These are phyloP conservation scores for Psilocybe subaeruginosa DNA, from an alignment of 768 basidiomycete species.

Conservation along the genomic window DNA sequence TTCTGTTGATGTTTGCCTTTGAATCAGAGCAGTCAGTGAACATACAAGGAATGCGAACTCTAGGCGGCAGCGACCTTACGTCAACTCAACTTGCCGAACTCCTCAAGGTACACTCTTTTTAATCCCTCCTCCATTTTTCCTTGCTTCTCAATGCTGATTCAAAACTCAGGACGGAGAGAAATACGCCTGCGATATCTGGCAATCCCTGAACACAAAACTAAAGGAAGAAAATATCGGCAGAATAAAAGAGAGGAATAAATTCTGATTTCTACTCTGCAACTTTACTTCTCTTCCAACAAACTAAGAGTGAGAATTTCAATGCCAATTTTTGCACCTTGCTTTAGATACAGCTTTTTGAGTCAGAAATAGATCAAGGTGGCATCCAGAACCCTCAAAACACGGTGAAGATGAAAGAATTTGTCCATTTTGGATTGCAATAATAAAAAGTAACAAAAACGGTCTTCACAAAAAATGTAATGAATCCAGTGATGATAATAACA, in stretches of 20 bases:
- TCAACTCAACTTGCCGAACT: constrained; percentile 50
- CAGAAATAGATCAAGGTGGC: no score
- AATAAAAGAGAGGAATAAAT: constrained; percentile 55
- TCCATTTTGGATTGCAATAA: no score
- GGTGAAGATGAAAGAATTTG: no score
- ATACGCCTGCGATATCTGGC: constrained; percentile 60
- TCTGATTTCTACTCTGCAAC: constrained; percentile 9
- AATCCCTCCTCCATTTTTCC: not conserved
- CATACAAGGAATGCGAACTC: constrained; percentile 65
- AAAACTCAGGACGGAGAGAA: constrained; percentile 60
- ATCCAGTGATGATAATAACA: not conserved
- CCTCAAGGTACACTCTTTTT: constrained; percentile 47
- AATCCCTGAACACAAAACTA: constrained; percentile 63
- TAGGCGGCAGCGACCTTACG: constrained; percentile 65
- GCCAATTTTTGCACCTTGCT: not conserved
- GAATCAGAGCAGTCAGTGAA: constrained; percentile 27
- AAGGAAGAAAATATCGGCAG: constrained; percentile 67
- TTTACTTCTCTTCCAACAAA: not conserved
- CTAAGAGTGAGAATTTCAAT: not conserved
- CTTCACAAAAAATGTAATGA: not conserved
- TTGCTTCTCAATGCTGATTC: not conserved
- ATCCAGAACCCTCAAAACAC: no score
- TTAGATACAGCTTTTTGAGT: no score
- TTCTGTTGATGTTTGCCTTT: constrained; percentile 72
- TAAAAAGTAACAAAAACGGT: not conserved